Evolutionary conservation across 1,284 basidiomycete species (phyloP), one percentile per base, ranked within the genome.

Genomic region (Cronartium quercuum): DNA sequence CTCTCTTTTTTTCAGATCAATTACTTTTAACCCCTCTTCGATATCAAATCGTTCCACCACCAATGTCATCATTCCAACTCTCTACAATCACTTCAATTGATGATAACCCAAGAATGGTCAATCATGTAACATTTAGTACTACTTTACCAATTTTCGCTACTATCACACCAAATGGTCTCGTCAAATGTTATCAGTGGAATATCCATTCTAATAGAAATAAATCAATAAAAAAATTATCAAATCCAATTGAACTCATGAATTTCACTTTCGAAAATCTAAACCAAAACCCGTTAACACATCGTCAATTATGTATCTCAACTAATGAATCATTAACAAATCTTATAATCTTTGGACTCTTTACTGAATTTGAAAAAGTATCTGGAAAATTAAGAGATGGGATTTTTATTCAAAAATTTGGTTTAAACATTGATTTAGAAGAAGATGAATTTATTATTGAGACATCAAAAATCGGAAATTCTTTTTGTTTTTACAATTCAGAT

Each of bases 41-140:
- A 42, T 87, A 88, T 3, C 92, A 96, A 83, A 97, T 95, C 80
- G 87, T 95, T 0, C 95, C 95, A 3, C 95, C 95, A 21, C 96
- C 95, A 0, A 96, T 98, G 94, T 90, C 89, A 0, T 89, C 92
- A 0, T 85, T 86, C 79, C 85, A 87, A 70, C 85, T 96, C 5
- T 51, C 66, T 51, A 83, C 24, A 87, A 35, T 40, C 24, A 66
- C 62, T 35, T 37, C 38, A 58, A 35, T 34, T 44, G 61, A n/a
- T 37, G 15, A 47, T 24, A 57, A 24, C n/a, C 55, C 83, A 79
- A 82, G 76, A 78, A 80, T 87, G 0, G 91, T 91, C 0, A 82
- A 88, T 2, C 88, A 94, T 80, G 82, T 88, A 3, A 83, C 88
- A 1, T 88, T 92, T 76, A 88, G 89, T 0, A 77, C 85, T 0